A percentile compares a stretch with the other conserved stretches of the same genome.
Conservation (phyloP, 192 early-diverging fungal genomes). For the Coemansia sp. region DNA sequence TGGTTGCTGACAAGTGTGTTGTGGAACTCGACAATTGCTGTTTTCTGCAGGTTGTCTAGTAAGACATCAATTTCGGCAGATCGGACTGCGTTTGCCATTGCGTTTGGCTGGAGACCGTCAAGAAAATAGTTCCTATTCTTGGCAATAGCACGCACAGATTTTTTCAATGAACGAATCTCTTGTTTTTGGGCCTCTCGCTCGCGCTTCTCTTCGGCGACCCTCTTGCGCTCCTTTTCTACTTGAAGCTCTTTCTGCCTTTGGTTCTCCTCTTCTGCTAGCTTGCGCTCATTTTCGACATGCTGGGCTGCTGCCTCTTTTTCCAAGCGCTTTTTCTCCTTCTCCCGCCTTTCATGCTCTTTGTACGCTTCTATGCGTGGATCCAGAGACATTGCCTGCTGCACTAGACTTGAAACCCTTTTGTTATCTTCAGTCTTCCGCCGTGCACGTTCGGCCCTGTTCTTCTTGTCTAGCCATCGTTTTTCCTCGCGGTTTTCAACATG, state of each 20-base stretch:
- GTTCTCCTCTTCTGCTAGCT: conserved; percentile 20
- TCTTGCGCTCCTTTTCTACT: conserved; percentile 30
- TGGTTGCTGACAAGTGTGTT: conserved; percentile 18
- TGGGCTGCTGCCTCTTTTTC: conserved; percentile 35
- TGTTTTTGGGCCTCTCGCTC: conserved; percentile 42
- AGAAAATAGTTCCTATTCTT: conserved; percentile 55
- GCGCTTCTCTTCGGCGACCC: conserved; percentile 44
- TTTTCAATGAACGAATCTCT: conserved; percentile 35
- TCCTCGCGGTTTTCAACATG: conserved; percentile 74
- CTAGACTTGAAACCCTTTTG: conserved; percentile 63
- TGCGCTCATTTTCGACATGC: conserved; percentile 32
- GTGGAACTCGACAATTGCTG: conserved; percentile 41
- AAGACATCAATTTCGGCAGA: conserved; percentile 58
- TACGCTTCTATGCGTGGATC: conserved; percentile 77
- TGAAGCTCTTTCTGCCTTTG: background rate
- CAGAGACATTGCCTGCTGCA: conserved; percentile 64
- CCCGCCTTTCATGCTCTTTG: conserved; percentile 68
- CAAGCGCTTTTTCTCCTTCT: conserved; percentile 37
- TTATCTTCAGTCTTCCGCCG: conserved; percentile 85
- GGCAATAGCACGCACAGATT: conserved; percentile 51
- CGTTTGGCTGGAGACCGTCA: background rate
- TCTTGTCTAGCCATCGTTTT: conserved; percentile 71
- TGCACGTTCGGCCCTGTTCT: conserved; percentile 71
- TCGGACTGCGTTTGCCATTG: conserved; percentile 1
- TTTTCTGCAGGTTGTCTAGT: conserved; percentile 56